A percentile compares a stretch with the other conserved stretches of the same genome.
Conservation (phyloP, 345 rosid species). For the Pistacia atlantica region DNA sequence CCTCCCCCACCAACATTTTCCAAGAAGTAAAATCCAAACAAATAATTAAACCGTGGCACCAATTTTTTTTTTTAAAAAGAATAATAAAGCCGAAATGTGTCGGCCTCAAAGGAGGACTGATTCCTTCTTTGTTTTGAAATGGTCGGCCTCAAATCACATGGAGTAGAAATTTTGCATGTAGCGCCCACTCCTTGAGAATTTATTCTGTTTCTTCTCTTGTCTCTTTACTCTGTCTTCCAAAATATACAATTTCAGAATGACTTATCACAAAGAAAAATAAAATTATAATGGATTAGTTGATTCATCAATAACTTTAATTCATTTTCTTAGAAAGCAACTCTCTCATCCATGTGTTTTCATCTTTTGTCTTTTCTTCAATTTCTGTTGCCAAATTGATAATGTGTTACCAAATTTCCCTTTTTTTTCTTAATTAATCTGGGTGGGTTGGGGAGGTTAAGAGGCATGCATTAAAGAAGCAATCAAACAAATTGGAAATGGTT, state of each 20-base stretch:
- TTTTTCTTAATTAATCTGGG: neutral
- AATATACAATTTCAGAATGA: neutral
- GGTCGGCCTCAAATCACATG: slow-evolving; percentile 32
- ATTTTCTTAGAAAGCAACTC: slow-evolving; percentile 6
- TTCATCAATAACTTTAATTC: neutral
- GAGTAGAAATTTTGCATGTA: slow-evolving; percentile 22
- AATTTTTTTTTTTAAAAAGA: neutral
- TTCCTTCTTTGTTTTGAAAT: slow-evolving; percentile 20
- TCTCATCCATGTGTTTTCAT: neutral
- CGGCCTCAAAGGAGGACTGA: slow-evolving; percentile 27
- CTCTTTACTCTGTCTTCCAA: neutral
- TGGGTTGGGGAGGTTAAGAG: neutral
- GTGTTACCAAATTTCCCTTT: neutral
- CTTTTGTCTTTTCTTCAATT: neutral
- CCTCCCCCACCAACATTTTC: neutral
- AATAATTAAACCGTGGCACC: neutral
- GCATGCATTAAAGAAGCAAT: neutral
- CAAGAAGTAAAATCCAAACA: neutral
- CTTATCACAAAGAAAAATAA: neutral
- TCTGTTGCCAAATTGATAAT: neutral
- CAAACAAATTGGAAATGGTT: neutral
- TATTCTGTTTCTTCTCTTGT: slow-evolving; percentile 19
- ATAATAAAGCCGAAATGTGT: neutral
- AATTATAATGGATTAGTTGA: slow-evolving; percentile 4
- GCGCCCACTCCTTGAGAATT: slow-evolving; percentile 37